Percentiles rank a stretch among this genome's conserved stretches.
These are phyloP conservation scores for Alternaria angustiovoidea DNA, from an alignment of 2,329 filamentous ascomycete species.

Conservation along the genomic window DNA sequence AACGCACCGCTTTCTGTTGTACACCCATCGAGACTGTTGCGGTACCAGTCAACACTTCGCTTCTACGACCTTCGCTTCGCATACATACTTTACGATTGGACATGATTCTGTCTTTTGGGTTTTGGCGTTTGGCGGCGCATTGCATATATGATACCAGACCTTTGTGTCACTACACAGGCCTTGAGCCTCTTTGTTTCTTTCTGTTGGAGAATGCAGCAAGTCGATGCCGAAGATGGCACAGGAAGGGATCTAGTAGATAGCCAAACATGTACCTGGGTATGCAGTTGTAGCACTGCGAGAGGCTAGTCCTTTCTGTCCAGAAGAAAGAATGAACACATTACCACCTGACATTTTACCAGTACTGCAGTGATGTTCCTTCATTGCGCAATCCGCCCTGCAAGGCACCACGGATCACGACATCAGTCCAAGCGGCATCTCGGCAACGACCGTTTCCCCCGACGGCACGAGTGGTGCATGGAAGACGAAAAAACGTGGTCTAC, in stretches of 20 bases:
- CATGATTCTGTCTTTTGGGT: conserved; percentile 37
- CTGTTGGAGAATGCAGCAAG: conserved; percentile 8
- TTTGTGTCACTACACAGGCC: conserved; percentile 44
- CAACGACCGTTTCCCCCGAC: background rate
- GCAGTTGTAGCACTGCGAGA: conserved; percentile 9
- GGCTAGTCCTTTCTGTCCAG: conserved; percentile 12
- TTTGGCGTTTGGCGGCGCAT: conserved; percentile 39
- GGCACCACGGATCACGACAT: background rate
- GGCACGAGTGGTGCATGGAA: background rate
- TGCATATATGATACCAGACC: conserved; percentile 50
- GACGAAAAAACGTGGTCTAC: background rate
- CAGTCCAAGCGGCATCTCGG: background rate
- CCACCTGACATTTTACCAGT: background rate
- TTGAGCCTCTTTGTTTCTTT: conserved; percentile 30
- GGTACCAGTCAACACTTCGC: conserved; percentile 25
- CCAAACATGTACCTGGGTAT: conserved; percentile 13
- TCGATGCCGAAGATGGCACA: conserved; percentile 7
- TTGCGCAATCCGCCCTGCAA: conserved; percentile 7
- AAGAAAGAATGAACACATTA: conserved; percentile 17
- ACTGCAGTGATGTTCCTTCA: conserved; percentile 2
- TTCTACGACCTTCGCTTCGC: conserved; percentile 24
- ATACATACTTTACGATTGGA: conserved; percentile 43
- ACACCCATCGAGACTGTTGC: conserved; percentile 8
- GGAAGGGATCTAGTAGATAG: conserved; percentile 5
- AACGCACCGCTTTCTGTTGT: conserved; percentile 18